Percentiles rank a stretch among this genome's conserved stretches.
Evolutionary conservation across 1,139 yeast species (phyloP).

Genomic region (Williopsis jadinii): DNA sequence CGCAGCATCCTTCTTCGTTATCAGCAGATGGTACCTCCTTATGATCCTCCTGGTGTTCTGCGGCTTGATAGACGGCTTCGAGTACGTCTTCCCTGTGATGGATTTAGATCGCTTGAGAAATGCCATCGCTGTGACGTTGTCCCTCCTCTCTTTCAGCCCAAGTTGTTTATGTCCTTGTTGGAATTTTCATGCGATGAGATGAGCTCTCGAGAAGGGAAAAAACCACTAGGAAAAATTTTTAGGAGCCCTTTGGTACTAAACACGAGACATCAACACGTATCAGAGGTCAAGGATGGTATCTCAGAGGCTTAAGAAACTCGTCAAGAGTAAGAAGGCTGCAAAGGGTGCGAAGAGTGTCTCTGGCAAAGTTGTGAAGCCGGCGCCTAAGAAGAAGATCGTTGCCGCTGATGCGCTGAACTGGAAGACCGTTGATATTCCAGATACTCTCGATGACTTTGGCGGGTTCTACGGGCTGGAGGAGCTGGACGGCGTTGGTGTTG

Average conservation of each 20-base stretch:
- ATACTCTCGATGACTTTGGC: slow-evolving; percentile 76
- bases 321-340: slow-evolving; percentile 6
- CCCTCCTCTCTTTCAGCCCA: slow-evolving; percentile 3
- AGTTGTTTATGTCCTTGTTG: too few relatives aligned
- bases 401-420: slow-evolving; percentile 52
- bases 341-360: background rate
- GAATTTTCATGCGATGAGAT: background rate
- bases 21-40: slow-evolving; percentile 58
- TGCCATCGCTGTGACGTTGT: background rate
- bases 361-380: background rate
- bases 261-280: background rate
- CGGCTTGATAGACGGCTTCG: slow-evolving; percentile 47
- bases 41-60: slow-evolving; percentile 59
- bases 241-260: background rate
- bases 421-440: slow-evolving; percentile 80
- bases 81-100: slow-evolving; percentile 31
- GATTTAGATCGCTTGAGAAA: slow-evolving; percentile 26
- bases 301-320: slow-evolving; percentile 8
- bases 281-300: slow-evolving; percentile 12
- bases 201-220: too few relatives aligned
- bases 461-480: slow-evolving; percentile 93
- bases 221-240: slow-evolving; percentile 3
- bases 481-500: slow-evolving; percentile 84
- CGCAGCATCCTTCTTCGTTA: slow-evolving; percentile 41
- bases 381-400: slow-evolving; percentile 31